Base-by-base conservation (phyloP, 129 eudicot species). In the Arctium minus region DNA sequence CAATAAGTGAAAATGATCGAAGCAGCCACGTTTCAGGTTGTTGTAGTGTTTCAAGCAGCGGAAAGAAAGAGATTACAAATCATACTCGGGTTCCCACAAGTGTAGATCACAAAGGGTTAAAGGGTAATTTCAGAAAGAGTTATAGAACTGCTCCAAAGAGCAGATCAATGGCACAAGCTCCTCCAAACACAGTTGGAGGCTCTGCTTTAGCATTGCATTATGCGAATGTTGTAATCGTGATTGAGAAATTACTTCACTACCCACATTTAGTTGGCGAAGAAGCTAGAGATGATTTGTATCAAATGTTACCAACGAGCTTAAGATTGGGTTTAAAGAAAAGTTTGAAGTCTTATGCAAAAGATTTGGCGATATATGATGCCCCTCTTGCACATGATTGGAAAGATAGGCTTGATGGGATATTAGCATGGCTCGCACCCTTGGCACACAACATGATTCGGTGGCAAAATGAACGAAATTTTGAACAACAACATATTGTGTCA, bases 361-460 rank as follows among this genome's bases (percentile, higher is more conserved):
- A 89, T 74, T 44, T 93, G 76, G 93, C 98, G 31, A 90, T 93
- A 62, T 96, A 88, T n/a, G 99, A 96, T 87, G 98, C 97, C 1
- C 92, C 93, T 67, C 82, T 96, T n/a, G 99, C 99, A 13, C 97
- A 93, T 81, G 98, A 91, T 84, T 96, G 99, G 99, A 92, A 89
- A 79, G 97, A 86, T 65, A 90, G 88, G 84, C 92, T 93, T 11
- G 96, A 89, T 33, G 85, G 72, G 76, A 87, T 88, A 39, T 91
- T 96, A 17, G 72, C 80, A 29, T 93, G 97, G 98, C 92, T 96
- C 46, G 94, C 92, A 4, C 97, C 98, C 0, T 70, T 96, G 75
- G 99, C 99, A 12, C 98, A 93, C 69, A 92, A 93, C 88, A 96
- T 89, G 98, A 93, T 96, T 79, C 87, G 93, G 87, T 96, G 99